Base-by-base conservation (phyloP, 495 filamentous ascomycete genomes). In the Neurospora sp. region DNA sequence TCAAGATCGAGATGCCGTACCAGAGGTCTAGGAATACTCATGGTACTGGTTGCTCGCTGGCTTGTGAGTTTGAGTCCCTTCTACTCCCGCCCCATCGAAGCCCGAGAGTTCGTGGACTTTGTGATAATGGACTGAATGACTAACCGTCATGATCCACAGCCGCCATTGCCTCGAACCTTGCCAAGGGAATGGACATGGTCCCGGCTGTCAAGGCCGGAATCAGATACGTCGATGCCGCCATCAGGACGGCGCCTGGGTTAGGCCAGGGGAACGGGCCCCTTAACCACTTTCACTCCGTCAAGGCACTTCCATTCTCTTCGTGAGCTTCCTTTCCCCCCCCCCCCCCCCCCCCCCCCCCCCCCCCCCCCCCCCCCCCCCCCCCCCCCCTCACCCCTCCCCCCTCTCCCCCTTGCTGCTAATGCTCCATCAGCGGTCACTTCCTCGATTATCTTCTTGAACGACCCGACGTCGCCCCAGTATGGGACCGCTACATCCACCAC, bases 31-130 rank as follows among this genome's bases (percentile, higher is more conserved):
- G 85, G 74, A 94, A 96, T 75, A 99, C 96, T 3, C 96, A 99
- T 81, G 96, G 96, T 4, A 99, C 96, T 8, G 96, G 96, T 23
- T 99, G 96, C 78, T 96, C 94, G 16, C 88, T 99, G 71, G 96
- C 96, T 71, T 97, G 91, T 91, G 79, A 82, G 89, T 82, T 42
- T n/a, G 16, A 35, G 40, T 20, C 4, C n/a, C 23, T n/a, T 71
- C 40, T 16, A 40, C 16, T 18, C 9, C 4, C 23, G 5, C 12
- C 16, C 4, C n/a, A 9, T 14, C 7, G 11, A 16, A 66, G 2
- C 27, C 14, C 3, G 38, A 8, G 2, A 62, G 59, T 18, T 41
- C 70, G 11, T 66, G 37, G 38, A 18, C 14, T 20, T 23, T 7
- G 8, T 42, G 46, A n/a, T 44, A 8, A 27, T 69, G 35, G 2